phyloP scores from a whole-genome alignment of 345 rosid genomes.

The Gossypium rotundifolium region DNA sequence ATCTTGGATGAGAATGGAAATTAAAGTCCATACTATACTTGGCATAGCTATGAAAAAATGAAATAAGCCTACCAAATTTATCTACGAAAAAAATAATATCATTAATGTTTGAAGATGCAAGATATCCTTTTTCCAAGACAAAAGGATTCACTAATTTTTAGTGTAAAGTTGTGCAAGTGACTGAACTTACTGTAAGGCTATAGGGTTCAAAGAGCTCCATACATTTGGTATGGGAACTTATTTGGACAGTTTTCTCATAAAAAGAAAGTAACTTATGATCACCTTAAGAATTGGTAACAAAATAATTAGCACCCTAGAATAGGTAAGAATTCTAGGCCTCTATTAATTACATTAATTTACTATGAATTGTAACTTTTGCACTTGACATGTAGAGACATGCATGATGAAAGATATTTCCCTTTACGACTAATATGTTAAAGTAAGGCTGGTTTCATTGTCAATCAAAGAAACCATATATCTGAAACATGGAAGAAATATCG shows the following conservation, averaged over 20 bases:
- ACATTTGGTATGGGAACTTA: neutral
- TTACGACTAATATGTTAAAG: neutral
- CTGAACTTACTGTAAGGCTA: neutral
- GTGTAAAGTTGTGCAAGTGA: neutral
- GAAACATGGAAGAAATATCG: too few relatives aligned
- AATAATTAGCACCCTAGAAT: neutral
- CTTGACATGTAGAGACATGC: neutral
- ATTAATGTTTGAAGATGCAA: neutral
- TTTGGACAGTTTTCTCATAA: neutral
- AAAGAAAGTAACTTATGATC: neutral
- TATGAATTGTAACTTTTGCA: neutral
- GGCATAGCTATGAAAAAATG: neutral
- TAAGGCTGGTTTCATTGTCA: neutral
- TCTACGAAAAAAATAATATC: neutral
- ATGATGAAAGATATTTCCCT: neutral
- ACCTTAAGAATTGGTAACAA: neutral
- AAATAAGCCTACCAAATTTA: neutral
- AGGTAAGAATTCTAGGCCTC: neutral
- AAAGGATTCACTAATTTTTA: neutral
- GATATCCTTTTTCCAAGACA: neutral
- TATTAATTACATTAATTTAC: neutral
- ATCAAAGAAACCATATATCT: neutral
- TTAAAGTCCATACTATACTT: neutral
- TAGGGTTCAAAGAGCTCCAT: neutral
- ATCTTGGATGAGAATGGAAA: neutral